Evolutionary conservation across 1,139 yeast species (phyloP).

Genomic region (Taphrina betulina): DNA sequence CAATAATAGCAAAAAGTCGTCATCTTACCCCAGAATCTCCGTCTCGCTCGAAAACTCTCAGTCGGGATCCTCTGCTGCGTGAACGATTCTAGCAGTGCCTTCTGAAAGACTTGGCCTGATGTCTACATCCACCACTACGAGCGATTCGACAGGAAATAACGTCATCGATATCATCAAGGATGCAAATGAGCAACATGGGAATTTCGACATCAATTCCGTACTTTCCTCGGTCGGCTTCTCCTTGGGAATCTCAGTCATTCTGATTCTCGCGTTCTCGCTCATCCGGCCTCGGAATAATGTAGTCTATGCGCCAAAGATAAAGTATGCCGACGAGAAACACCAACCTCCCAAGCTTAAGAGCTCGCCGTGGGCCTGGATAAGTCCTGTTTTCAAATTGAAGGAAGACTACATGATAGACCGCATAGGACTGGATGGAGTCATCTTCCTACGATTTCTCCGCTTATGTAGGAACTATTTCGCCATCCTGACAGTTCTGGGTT

Average conservation of each 20-base stretch:
- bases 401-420: slow-evolving; percentile 42
- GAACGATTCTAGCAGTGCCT: no score
- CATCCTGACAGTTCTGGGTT: slow-evolving; percentile 43
- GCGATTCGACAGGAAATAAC: slow-evolving; percentile 9
- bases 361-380: slow-evolving; percentile 43
- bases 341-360: slow-evolving; percentile 40
- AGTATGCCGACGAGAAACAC: slow-evolving; percentile 37
- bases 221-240: slow-evolving; percentile 32
- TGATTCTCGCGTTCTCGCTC: slow-evolving; percentile 43
- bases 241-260: slow-evolving; percentile 38
- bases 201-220: slow-evolving; percentile 27
- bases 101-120: no score
- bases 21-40: no score
- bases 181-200: slow-evolving; percentile 27
- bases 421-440: slow-evolving; percentile 47
- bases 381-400: slow-evolving; percentile 38
- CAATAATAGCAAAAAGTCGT: no score
- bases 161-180: slow-evolving; percentile 27
- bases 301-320: slow-evolving; percentile 45
- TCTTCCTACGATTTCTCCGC: slow-evolving; percentile 43
- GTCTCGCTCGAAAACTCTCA: no score
- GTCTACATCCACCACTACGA: no score
- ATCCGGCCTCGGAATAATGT: slow-evolving; percentile 45
- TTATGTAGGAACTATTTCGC: slow-evolving; percentile 45
- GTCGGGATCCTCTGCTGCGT: no score